phyloP scores from a whole-genome alignment of 1,284 basidiomycete species.

The Pholiota adiposa region DNA sequence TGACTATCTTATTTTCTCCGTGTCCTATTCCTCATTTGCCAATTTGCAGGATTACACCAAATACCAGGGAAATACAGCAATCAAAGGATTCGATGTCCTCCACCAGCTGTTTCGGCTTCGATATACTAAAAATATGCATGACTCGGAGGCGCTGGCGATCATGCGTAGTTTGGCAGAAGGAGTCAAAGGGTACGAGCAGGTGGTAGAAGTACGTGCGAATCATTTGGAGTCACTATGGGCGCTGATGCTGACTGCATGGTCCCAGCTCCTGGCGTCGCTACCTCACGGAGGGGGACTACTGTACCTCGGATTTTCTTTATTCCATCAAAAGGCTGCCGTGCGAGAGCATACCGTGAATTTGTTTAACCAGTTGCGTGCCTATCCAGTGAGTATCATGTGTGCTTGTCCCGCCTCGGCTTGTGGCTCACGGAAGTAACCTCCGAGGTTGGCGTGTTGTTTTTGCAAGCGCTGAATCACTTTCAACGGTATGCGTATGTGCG shows the following conservation, averaged over 20 bases:
- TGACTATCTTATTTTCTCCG: conserved; percentile 7
- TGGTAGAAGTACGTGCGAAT: conserved; percentile 74
- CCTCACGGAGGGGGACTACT: conserved; percentile 84
- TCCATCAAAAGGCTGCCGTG: conserved; percentile 81
- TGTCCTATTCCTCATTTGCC: not conserved
- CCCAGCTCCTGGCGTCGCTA: conserved; percentile 77
- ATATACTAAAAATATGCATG: conserved; percentile 42
- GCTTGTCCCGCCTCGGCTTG: conserved; percentile 7
- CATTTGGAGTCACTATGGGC: not conserved
- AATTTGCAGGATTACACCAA: conserved; percentile 42
- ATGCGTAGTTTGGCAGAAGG: conserved; percentile 74
- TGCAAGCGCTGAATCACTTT: conserved; percentile 89
- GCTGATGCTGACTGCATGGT: conserved; percentile 8
- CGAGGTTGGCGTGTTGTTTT: conserved; percentile 84
- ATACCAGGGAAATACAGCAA: conserved; percentile 37
- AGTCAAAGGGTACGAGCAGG: conserved; percentile 82
- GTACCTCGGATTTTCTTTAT: conserved; percentile 87
- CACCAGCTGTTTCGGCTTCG: conserved; percentile 47
- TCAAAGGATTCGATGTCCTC: conserved; percentile 47
- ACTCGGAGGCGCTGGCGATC: conserved; percentile 71
- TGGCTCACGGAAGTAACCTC: conserved; percentile 8
- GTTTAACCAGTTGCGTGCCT: conserved; percentile 76
- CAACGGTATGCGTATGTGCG: conserved; percentile 87
- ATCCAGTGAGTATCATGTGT: conserved; percentile 60
- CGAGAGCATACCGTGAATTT: conserved; percentile 84